phyloP scores from a whole-genome alignment of 2,329 filamentous ascomycete genomes.

The Rugonectria rugulosa region DNA sequence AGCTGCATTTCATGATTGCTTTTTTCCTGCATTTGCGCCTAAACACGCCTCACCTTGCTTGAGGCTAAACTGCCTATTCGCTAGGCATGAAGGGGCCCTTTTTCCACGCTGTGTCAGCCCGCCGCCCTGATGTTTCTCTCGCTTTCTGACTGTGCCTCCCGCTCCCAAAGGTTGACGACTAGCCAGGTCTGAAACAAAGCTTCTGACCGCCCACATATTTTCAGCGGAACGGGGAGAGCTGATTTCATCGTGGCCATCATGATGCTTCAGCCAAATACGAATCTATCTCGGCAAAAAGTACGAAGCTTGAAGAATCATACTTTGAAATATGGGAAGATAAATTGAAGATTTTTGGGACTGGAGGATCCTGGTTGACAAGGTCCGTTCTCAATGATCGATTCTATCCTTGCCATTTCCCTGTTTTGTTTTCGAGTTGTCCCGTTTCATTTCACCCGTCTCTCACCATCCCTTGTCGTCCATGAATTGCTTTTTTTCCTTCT shows the following conservation, averaged over 20 bases:
- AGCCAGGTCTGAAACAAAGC: neutral
- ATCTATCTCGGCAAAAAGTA: too few species aligned
- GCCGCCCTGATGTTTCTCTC: constrained; percentile 5
- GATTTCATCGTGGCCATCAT: neutral
- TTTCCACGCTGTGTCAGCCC: constrained; percentile 11
- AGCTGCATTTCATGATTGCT: constrained; percentile 12
- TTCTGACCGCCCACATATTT: neutral
- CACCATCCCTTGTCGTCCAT: constrained; percentile 11
- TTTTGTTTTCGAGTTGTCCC: constrained; percentile 15
- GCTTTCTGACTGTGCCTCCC: constrained; percentile 4
- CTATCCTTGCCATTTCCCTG: constrained; percentile 17
- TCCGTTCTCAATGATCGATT: constrained; percentile 15
- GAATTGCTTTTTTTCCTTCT: too few species aligned
- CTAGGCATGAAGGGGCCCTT: constrained; percentile 9
- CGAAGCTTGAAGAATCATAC: too few species aligned
- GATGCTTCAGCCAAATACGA: too few species aligned
- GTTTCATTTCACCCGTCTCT: constrained; percentile 15
- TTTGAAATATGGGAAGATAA: too few species aligned
- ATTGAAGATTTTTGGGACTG: neutral
- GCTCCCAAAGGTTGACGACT: neutral
- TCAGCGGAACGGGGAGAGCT: neutral
- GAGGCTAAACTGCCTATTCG: constrained; percentile 4
- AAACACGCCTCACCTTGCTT: neutral
- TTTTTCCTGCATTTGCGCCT: constrained; percentile 9
- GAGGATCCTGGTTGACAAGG: neutral